Evolutionary conservation across 2,329 filamentous ascomycete species (phyloP).

Genomic region (Phaeoacremonium minimum): DNA sequence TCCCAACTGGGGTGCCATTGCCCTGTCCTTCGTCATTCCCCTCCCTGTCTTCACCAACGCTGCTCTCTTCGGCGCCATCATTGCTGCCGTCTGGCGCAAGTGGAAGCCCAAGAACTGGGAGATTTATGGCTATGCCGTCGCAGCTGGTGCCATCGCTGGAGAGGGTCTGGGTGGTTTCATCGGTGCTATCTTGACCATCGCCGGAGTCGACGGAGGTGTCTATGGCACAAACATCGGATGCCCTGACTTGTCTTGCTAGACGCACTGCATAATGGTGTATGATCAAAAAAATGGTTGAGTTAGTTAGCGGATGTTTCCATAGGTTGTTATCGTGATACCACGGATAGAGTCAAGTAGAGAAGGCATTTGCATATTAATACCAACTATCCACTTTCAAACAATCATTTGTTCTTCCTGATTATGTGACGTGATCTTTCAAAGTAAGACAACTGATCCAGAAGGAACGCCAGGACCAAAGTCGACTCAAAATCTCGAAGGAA

Average conservation of each 20-base stretch:
- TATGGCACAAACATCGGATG: not conserved
- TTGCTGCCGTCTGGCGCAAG: conserved; percentile 50
- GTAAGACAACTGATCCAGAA: too few relatives aligned
- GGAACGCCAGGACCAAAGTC: too few relatives aligned
- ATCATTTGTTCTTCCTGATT: too few relatives aligned
- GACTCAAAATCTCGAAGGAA: too few relatives aligned
- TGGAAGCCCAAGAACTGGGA: conserved; percentile 48
- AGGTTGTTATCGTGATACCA: too few relatives aligned
- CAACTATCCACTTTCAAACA: too few relatives aligned
- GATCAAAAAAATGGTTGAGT: too few relatives aligned
- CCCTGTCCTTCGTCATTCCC: conserved; percentile 53
- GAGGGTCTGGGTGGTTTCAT: conserved; percentile 62
- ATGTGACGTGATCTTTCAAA: too few relatives aligned
- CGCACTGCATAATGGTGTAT: too few relatives aligned
- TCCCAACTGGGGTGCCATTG: conserved; percentile 60
- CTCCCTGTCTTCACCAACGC: conserved; percentile 53
- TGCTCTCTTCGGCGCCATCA: conserved; percentile 50
- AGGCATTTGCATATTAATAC: too few relatives aligned
- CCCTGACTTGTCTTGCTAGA: not conserved
- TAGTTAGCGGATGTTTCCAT: too few relatives aligned
- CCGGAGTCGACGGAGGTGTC: conserved; percentile 2
- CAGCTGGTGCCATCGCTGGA: conserved; percentile 57
- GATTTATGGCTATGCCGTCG: conserved; percentile 55
- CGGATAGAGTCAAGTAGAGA: too few relatives aligned
- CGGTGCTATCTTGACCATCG: conserved; percentile 29